Percentiles rank a stretch among this genome's conserved stretches.
phyloP scores from a whole-genome alignment of 148 eudicot species.

The Tetragonia tetragonoides region DNA sequence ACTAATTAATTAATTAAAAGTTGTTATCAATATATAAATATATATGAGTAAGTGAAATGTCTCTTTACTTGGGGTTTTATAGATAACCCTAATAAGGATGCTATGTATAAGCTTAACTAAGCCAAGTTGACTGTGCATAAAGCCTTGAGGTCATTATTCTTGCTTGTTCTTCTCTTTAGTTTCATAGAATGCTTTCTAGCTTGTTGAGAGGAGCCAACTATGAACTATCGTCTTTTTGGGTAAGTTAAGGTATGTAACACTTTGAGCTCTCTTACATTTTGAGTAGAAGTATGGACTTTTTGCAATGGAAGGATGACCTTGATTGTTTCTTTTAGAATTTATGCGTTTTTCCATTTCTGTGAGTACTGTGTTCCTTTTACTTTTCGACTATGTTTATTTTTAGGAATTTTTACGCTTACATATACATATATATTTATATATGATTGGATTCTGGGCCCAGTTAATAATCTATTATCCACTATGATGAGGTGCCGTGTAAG shows the following conservation, averaged over 20 bases:
- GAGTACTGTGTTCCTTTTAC: neutral
- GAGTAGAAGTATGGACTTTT: neutral
- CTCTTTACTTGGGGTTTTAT: neutral
- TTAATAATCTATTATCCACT: slow-evolving; percentile 29
- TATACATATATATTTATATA: neutral
- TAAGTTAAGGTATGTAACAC: slow-evolving; percentile 1
- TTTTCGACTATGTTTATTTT: neutral
- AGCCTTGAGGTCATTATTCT: no score
- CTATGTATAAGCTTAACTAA: no score
- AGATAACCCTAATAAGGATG: no score
- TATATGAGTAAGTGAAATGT: neutral
- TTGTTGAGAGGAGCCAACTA: no score
- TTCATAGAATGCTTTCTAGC: no score
- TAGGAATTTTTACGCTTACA: slow-evolving; percentile 10
- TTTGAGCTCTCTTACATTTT: neutral
- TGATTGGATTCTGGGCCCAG: slow-evolving; percentile 9
- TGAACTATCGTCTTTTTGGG: neutral
- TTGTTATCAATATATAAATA: no score
- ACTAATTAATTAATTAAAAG: slow-evolving; percentile 10
- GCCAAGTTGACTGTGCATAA: no score
- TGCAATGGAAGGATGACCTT: neutral
- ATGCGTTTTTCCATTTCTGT: neutral
- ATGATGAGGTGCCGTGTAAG: slow-evolving; percentile 14
- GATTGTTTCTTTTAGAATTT: neutral
- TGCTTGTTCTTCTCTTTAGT: no score